These are phyloP conservation scores for Aureobasidium namibiae DNA, from an alignment of 2,329 filamentous ascomycete species.

Conservation along the genomic window DNA sequence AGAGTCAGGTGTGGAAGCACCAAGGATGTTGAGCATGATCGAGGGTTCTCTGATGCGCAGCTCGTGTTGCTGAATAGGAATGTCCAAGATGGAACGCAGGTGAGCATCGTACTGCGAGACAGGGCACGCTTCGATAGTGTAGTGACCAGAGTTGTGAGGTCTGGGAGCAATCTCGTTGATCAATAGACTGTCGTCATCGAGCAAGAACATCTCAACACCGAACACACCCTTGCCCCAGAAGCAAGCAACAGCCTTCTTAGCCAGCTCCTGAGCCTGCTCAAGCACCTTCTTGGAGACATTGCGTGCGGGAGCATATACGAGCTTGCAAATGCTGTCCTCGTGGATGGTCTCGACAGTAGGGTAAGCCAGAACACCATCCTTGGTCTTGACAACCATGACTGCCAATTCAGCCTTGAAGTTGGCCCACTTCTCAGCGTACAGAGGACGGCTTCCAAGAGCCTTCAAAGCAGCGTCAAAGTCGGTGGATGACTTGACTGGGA, in stretches of 20 bases:
- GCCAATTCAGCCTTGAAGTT: slow-evolving; percentile 80
- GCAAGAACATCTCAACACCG: slow-evolving; percentile 91
- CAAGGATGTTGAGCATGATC: slow-evolving; percentile 78
- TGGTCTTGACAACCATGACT: slow-evolving; percentile 89
- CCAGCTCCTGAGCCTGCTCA: slow-evolving; percentile 63
- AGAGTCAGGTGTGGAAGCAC: slow-evolving; percentile 56
- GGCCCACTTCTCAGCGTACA: slow-evolving; percentile 88
- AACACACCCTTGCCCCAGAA: slow-evolving; percentile 89
- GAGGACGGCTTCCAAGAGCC: slow-evolving; percentile 57
- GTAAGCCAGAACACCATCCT: slow-evolving; percentile 66
- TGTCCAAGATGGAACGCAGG: slow-evolving; percentile 69
- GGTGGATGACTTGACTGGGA: slow-evolving; percentile 49
- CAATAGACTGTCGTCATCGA: slow-evolving; percentile 60
- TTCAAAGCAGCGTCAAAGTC: slow-evolving; percentile 60
- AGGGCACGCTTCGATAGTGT: slow-evolving; percentile 84
- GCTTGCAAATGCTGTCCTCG: slow-evolving; percentile 90
- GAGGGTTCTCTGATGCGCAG: slow-evolving; percentile 51
- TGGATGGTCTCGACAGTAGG: slow-evolving; percentile 92
- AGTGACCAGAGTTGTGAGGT: slow-evolving; percentile 87
- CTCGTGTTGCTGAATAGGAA: slow-evolving; percentile 44
- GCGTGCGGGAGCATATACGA: slow-evolving; percentile 78
- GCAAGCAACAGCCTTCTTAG: slow-evolving; percentile 66
- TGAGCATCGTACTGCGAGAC: slow-evolving; percentile 91
- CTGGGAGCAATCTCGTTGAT: slow-evolving; percentile 83
- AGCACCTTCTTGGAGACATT: slow-evolving; percentile 54